Conservation (phyloP, 1,284 basidiomycete genomes). For the Irpex lacteus region DNA sequence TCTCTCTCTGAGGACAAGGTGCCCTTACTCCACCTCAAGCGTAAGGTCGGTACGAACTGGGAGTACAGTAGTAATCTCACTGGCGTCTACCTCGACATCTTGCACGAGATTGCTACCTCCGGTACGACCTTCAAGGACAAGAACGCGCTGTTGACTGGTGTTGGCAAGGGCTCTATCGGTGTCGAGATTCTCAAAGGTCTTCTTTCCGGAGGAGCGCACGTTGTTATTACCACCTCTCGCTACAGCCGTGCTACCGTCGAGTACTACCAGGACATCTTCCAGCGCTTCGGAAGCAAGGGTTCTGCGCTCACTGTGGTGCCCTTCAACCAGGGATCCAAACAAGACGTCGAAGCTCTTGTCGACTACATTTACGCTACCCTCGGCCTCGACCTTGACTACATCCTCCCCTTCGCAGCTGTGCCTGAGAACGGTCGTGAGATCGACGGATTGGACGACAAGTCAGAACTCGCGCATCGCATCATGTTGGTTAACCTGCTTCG, state of each 20-base stretch:
- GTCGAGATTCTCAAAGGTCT: constrained; percentile 97
- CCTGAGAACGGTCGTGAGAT: constrained; percentile 99
- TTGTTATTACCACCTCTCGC: constrained; percentile 96
- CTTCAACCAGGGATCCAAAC: constrained; percentile 98
- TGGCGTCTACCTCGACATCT: constrained; percentile 91
- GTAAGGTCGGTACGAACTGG: constrained; percentile 95
- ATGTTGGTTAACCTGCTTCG: constrained; percentile 95
- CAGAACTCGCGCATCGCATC: constrained; percentile 96
- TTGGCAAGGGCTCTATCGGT: constrained; percentile 96
- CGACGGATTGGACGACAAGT: constrained; percentile 94
- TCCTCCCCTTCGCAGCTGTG: constrained; percentile 96
- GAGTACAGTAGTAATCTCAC: constrained; percentile 97
- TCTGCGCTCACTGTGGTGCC: constrained; percentile 96
- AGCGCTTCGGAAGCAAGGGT: constrained; percentile 91
- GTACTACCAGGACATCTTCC: constrained; percentile 98
- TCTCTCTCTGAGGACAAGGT: constrained; percentile 87
- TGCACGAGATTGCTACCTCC: constrained; percentile 97
- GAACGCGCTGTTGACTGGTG: constrained; percentile 96
- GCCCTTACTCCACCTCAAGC: constrained; percentile 94
- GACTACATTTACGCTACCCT: constrained; percentile 98
- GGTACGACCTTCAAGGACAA: constrained; percentile 99
- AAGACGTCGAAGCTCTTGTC: constrained; percentile 95
- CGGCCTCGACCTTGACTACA: constrained; percentile 95
- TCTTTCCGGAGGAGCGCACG: constrained; percentile 92
- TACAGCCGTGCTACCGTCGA: constrained; percentile 94